Conservation (phyloP, 2,329 filamentous ascomycete genomes). For the Neonectria neomacrospora region DNA sequence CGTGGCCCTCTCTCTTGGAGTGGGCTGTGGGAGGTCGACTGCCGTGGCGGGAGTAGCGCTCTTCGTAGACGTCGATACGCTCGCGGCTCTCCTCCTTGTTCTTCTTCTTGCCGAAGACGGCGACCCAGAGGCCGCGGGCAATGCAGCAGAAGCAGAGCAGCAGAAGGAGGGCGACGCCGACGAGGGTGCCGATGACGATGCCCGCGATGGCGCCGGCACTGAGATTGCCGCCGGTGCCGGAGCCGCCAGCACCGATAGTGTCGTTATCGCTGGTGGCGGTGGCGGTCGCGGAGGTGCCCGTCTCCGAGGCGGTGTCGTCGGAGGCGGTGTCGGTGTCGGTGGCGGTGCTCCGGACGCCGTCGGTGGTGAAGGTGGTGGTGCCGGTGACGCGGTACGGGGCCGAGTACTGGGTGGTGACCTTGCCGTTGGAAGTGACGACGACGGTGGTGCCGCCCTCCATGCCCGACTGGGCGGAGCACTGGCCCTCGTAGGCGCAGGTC, state of each 20-base stretch:
- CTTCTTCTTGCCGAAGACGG: slow-evolving; percentile 69
- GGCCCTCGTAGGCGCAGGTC: slow-evolving; percentile 69
- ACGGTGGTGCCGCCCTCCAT: slow-evolving; percentile 56
- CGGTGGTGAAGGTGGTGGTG: slow-evolving; percentile 64
- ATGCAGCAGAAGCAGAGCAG: slow-evolving; percentile 82
- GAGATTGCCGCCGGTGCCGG: slow-evolving; percentile 59
- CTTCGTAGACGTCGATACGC: slow-evolving; percentile 70
- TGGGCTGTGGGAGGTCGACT: slow-evolving; percentile 55
- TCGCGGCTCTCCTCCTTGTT: slow-evolving; percentile 63
- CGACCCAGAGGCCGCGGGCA: slow-evolving; percentile 69
- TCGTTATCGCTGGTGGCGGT: slow-evolving; percentile 62
- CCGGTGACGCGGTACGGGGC: slow-evolving; percentile 64
- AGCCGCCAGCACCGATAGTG: slow-evolving; percentile 51
- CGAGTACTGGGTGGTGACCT: slow-evolving; percentile 66
- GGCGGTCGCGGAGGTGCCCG: slow-evolving; percentile 64
- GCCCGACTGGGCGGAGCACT: slow-evolving; percentile 67
- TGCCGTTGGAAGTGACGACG: slow-evolving; percentile 57
- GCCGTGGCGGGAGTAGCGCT: slow-evolving; percentile 66
- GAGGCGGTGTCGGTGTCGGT: slow-evolving; percentile 54
- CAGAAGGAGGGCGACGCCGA: slow-evolving; percentile 73
- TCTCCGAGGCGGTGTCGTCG: slow-evolving; percentile 57
- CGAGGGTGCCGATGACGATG: slow-evolving; percentile 80
- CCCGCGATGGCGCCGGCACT: slow-evolving; percentile 81
- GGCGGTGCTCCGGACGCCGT: slow-evolving; percentile 56
- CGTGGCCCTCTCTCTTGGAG: slow-evolving; percentile 63